Base-by-base conservation (phyloP, 805 yeast genomes). In the Candida sakaeoensis region DNA sequence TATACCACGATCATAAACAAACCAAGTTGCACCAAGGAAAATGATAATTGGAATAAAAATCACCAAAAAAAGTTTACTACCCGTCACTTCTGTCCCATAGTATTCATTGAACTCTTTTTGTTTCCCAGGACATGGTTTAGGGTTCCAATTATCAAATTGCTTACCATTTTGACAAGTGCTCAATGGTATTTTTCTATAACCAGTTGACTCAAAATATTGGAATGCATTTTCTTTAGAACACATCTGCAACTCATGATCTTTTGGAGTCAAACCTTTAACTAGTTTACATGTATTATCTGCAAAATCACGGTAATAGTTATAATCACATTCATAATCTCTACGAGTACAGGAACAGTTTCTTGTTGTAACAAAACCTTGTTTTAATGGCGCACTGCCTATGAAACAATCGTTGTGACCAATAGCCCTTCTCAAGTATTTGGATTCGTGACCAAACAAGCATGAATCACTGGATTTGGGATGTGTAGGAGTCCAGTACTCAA, bases 281-380 rank as follows among this genome's bases (percentile, higher is more conserved):
- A 89, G 73, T 55, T 79, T 79, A 65, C 99, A 93, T 2, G 93
- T 84, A 15, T 95, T 95, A 54, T 88, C 96, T 0, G 52, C 45
- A 8, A 23, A 8, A 37, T 80, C 80, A 43, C 82, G 72, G 42
- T 62, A 75, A 59, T 71, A 90, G 61, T 90, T 90, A 67, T 80
- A 87, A 59, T 93, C 99, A 73, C 99, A 93, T 61, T 93, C 99
- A 55, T 68, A 93, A 51, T 91, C 99, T 38, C 75, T 74, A 60
- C 96, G 75, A 0, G 93, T 73, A 65, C 99, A 93, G 1, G 82
- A 57, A 65, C 99, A 93, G 57, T 85, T 81, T 44, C 78, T 68
- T 8, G 74, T 57, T 9, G 74, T 67, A 47, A 71, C 73, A 53
- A 70, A 75, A 1, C 85, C 89, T 21, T 75, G 66, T 19, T 65